Percentiles rank a stretch among this genome's conserved stretches.
These are phyloP conservation scores for Amanita rubescens DNA, from an alignment of 768 basidiomycete genomes.

Conservation along the genomic window DNA sequence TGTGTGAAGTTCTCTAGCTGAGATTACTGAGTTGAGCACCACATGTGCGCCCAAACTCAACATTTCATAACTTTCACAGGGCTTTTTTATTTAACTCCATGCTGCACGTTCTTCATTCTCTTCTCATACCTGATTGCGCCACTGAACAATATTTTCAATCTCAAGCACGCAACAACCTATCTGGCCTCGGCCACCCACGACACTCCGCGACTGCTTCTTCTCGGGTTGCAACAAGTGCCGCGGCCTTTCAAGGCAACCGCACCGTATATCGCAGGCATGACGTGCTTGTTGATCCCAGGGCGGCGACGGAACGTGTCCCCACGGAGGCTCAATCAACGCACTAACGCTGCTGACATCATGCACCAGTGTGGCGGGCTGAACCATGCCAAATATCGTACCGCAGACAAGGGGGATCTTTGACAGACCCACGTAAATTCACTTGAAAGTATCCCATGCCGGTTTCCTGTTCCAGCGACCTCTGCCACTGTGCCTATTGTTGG, in stretches of 20 bases:
- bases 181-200: too few species aligned
- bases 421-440: not conserved
- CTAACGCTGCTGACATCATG: slow-evolving; percentile 2
- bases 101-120: not conserved
- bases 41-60: not conserved
- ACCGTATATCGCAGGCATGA: not conserved
- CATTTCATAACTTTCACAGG: not conserved
- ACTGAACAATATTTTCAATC: too few species aligned
- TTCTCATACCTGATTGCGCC: not conserved
- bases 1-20: not conserved
- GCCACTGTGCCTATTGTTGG: slow-evolving; percentile 1
- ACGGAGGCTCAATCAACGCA: not conserved
- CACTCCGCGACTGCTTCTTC: too few species aligned
- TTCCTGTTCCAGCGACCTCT: not conserved
- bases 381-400: not conserved
- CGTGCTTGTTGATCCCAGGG: not conserved
- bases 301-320: not conserved
- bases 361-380: not conserved
- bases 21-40: not conserved
- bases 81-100: not conserved
- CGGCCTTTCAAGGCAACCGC: not conserved
- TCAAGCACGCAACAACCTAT: too few species aligned
- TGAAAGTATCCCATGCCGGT: not conserved
- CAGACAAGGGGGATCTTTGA: not conserved
- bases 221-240: too few species aligned